phyloP scores from a whole-genome alignment of 2,329 filamentous ascomycete species.

The Talaromyces sp. region DNA sequence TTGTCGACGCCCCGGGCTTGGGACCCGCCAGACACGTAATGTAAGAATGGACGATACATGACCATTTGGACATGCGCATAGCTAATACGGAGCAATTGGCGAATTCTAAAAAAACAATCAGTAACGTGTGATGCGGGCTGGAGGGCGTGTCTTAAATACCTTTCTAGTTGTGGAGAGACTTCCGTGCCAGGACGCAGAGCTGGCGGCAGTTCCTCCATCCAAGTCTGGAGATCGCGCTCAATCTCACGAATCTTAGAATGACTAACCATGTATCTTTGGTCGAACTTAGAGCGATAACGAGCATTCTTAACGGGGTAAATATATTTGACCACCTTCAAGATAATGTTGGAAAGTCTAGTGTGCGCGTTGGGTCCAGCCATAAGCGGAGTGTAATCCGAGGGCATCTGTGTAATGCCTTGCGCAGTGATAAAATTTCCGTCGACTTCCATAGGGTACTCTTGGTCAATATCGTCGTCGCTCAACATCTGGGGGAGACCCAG shows the following conservation, averaged over 20 bases:
- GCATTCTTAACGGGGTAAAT: conserved; percentile 64
- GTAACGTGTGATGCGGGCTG: not conserved
- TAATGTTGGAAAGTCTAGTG: conserved; percentile 58
- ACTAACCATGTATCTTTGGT: conserved; percentile 63
- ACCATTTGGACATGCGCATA: conserved; percentile 68
- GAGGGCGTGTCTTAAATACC: conserved; percentile 62
- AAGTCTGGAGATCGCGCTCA: conserved; percentile 63
- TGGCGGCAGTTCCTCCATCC: conserved; percentile 70
- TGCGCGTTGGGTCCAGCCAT: conserved; percentile 65
- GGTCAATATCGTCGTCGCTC: conserved; percentile 54
- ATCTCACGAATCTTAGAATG: conserved; percentile 67
- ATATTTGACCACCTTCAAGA: conserved; percentile 64
- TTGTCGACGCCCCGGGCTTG: conserved; percentile 58
- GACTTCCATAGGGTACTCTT: conserved; percentile 50
- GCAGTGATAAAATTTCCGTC: conserved; percentile 52
- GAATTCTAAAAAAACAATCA: conserved; percentile 34
- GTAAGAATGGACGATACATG: conserved; percentile 67
- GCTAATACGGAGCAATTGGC: conserved; percentile 64
- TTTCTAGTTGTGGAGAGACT: conserved; percentile 71
- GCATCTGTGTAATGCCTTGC: conserved; percentile 56
- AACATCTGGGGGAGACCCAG: conserved; percentile 53
- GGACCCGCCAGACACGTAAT: conserved; percentile 61
- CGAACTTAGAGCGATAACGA: conserved; percentile 46
- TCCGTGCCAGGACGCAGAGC: conserved; percentile 79
- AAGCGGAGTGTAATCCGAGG: conserved; percentile 57